phyloP scores from a whole-genome alignment of 139 green algal species.

The Chlorella sp. region DNA sequence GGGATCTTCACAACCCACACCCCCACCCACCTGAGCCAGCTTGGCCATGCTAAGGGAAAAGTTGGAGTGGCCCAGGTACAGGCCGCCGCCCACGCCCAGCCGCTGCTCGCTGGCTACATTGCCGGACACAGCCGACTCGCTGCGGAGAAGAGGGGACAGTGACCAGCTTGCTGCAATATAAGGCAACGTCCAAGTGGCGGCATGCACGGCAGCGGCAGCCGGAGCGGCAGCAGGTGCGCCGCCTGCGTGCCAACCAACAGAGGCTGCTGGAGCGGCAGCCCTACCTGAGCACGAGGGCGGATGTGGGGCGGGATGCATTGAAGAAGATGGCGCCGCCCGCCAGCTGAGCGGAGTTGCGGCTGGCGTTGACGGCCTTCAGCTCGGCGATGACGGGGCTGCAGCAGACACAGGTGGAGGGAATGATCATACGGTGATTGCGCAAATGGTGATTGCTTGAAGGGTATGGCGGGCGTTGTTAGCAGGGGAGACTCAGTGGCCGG shows the following conservation, averaged over 20 bases:
- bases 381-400: constrained; percentile 8
- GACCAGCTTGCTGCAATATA: no score
- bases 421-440: no score
- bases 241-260: not conserved
- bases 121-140: not conserved
- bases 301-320: not conserved
- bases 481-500: no score
- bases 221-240: not conserved
- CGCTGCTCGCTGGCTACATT: not conserved
- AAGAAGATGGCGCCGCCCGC: constrained; percentile 33
- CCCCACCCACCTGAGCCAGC: not conserved
- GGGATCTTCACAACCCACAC: no score
- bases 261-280: not conserved
- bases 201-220: not conserved
- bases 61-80: constrained; percentile 17
- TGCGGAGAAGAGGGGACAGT: not conserved
- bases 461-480: no score
- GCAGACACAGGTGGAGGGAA: not conserved
- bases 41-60: constrained; percentile 12
- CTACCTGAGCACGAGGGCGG: constrained; percentile 12
- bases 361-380: not conserved
- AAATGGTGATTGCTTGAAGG: no score
- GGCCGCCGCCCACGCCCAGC: constrained; percentile 26
- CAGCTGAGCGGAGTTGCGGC: constrained; percentile 17
- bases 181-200: not conserved